Evolutionary conservation across 768 basidiomycete genomes (phyloP), one percentile per base, ranked within the genome.

Genomic region (Leccinum pellstonianum): DNA sequence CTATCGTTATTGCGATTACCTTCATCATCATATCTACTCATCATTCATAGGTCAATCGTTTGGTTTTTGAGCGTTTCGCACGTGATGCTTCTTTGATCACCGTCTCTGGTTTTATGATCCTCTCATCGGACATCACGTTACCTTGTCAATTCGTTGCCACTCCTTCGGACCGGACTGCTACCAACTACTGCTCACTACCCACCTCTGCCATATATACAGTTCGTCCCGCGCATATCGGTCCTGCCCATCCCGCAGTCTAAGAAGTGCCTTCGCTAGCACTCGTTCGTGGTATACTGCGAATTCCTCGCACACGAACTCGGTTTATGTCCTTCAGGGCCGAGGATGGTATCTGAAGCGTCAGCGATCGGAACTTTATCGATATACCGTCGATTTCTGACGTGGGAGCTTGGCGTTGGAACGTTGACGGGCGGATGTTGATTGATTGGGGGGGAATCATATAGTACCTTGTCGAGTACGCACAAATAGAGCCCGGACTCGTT

Each of bases 401-500:
- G 95, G 93, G 82, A 10, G 90, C 68, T 77, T 98, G 74, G 82
- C 27, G 27, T 27, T 27, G 27, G 27, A 27, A 27, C 90, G 43
- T 95, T 95, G 90, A 87, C 87, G 25, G 3, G 2, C n/a, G 4
- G 4, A 21, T 11, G 33, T 52, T 53, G 59, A 58, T 53, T 11
- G 11, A 5, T 33, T 33, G 4, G 11, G 52, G 97, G 27, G 27
- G 27, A 27, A 27, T 27, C 8, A 27, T 27, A 7, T 27, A 27
- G 27, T 27, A 27, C 27, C 27, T 7, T 7, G 27, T 27, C 27
- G 27, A 27, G 27, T 31, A 11, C 31, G 96, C 97, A 5, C 97
- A 98, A 72, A 98, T 98, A 79, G 78, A 98, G 98, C 70, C 93
- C 95, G 0, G 96, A 98, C 73, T 98, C 96, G 9, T 79, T 97